Conservation (phyloP, 345 rosid genomes). For the Physaria fendleri region DNA sequence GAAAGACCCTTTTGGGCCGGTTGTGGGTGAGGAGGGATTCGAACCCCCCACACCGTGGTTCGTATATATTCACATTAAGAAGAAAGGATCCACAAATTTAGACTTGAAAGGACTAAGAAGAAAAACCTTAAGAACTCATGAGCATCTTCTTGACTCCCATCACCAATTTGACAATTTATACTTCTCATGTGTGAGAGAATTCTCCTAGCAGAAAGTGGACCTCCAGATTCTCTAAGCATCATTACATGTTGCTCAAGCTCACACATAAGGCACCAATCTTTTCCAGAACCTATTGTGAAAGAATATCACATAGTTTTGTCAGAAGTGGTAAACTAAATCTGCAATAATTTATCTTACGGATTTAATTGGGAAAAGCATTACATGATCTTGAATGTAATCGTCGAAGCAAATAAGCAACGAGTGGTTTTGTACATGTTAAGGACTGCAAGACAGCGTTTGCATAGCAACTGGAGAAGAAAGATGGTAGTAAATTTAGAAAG, state of each 20-base stretch:
- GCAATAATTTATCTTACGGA: background rate
- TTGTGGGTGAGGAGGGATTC: too few species aligned
- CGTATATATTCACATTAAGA: background rate
- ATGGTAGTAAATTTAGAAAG: background rate
- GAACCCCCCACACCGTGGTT: too few species aligned
- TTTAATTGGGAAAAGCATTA: constrained; percentile 29
- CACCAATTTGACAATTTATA: constrained; percentile 66
- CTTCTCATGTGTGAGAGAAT: constrained; percentile 60
- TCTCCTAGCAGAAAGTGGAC: constrained; percentile 63
- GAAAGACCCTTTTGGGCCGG: too few species aligned
- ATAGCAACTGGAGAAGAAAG: constrained; percentile 56
- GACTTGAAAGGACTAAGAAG: constrained; percentile 12
- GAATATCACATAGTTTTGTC: background rate
- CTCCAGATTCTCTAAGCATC: constrained; percentile 64
- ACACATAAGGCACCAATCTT: constrained; percentile 83
- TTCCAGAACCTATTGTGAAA: constrained; percentile 47
- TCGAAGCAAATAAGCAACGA: constrained; percentile 55
- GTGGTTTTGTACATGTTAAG: constrained; percentile 77
- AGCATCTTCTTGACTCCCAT: constrained; percentile 90
- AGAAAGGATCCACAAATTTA: background rate
- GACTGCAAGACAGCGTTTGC: constrained; percentile 87
- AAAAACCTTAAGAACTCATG: constrained; percentile 78
- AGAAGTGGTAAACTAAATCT: background rate
- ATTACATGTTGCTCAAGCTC: constrained; percentile 76
- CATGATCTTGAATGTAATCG: constrained; percentile 75